A percentile compares a stretch with the other conserved stretches of the same genome.
Evolutionary conservation across 768 basidiomycete species (phyloP).

Genomic region (Termitomyces sp.): DNA sequence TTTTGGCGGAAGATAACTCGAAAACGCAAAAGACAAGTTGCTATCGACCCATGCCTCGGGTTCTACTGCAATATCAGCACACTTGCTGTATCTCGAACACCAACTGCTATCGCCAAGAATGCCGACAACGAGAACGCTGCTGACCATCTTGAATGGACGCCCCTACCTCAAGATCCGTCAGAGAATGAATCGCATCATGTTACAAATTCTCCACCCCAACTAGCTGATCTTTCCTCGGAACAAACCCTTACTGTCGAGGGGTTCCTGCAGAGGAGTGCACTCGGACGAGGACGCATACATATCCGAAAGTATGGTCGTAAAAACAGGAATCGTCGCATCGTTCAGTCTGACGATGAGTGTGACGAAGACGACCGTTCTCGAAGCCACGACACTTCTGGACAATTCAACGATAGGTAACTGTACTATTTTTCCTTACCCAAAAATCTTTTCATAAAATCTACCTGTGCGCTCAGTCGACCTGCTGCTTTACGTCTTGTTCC

Average conservation of each 20-base stretch:
- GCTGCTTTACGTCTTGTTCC: slow-evolving; percentile 25
- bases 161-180: neutral
- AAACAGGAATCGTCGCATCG: slow-evolving; percentile 9
- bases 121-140: neutral
- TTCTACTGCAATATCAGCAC: slow-evolving; percentile 24
- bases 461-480: slow-evolving; percentile 12
- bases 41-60: slow-evolving; percentile 37
- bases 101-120: neutral
- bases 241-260: slow-evolving; percentile 25
- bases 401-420: neutral
- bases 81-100: neutral
- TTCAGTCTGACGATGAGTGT: slow-evolving; percentile 9
- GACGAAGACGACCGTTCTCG: neutral
- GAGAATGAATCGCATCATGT: neutral
- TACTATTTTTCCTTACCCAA: neutral
- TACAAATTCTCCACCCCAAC: neutral
- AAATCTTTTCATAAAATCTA: neutral
- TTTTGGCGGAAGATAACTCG: slow-evolving; percentile 43
- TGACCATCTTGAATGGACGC: neutral
- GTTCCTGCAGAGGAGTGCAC: slow-evolving; percentile 22
- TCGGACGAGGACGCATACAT: slow-evolving; percentile 4
- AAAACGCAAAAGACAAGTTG: slow-evolving; percentile 43
- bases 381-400: neutral
- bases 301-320: slow-evolving; percentile 18
- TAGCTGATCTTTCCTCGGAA: slow-evolving; percentile 7